phyloP scores from a whole-genome alignment of 2,329 filamentous ascomycete genomes.

The Tricladium varicosporioides region DNA sequence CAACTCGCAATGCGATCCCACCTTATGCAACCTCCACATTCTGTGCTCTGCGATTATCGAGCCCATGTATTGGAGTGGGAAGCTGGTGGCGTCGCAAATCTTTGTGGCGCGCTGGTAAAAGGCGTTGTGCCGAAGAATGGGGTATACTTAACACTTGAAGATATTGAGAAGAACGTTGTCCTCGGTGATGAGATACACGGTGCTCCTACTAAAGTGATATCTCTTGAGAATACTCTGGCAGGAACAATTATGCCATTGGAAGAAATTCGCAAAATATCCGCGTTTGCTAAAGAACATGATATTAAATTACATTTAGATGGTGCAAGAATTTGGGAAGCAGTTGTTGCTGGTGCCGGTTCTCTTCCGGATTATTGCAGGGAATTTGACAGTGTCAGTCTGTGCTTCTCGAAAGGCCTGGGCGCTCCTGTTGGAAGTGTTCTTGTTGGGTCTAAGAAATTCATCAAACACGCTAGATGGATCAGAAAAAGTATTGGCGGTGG shows the following conservation, averaged over 20 bases:
- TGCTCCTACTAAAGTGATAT: conserved; percentile 78
- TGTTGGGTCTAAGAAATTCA: conserved; percentile 53
- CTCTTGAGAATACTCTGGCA: conserved; percentile 80
- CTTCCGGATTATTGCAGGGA: conserved; percentile 64
- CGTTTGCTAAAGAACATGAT: conserved; percentile 62
- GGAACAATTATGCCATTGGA: conserved; percentile 75
- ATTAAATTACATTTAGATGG: conserved; percentile 78
- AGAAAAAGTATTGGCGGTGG: conserved; percentile 81
- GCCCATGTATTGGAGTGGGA: conserved; percentile 73
- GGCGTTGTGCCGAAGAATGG: conserved; percentile 68
- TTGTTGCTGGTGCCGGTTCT: conserved; percentile 64
- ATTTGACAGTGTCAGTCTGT: conserved; percentile 74
- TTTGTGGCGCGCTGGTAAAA: conserved; percentile 70
- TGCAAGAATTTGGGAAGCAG: conserved; percentile 79
- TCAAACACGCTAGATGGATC: conserved; percentile 69
- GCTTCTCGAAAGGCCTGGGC: conserved; percentile 80
- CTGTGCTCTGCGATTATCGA: conserved; percentile 74
- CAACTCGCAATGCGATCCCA: conserved; percentile 79
- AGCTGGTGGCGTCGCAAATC: conserved; percentile 61
- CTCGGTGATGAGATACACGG: conserved; percentile 69
- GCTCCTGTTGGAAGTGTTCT: conserved; percentile 78
- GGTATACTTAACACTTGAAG: conserved; percentile 56
- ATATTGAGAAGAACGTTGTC: conserved; percentile 65
- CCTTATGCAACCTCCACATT: conserved; percentile 75
- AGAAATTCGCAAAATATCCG: conserved; percentile 67